A percentile compares a stretch with the other conserved stretches of the same genome.
These are phyloP conservation scores for Ocimum tenuiflorum DNA, from an alignment of 257 asterid genomes.

Conservation along the genomic window DNA sequence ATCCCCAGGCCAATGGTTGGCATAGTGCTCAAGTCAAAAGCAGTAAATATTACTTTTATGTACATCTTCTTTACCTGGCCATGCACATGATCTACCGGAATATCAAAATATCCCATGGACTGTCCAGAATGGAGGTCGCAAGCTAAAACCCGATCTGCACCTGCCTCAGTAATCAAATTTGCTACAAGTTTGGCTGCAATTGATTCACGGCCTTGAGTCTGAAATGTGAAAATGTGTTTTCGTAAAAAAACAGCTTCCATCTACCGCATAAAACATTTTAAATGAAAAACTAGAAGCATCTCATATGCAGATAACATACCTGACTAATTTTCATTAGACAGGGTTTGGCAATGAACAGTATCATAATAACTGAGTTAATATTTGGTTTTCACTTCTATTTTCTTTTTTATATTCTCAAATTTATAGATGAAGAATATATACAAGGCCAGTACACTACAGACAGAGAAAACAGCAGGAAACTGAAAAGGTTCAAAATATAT, in stretches of 20 bases:
- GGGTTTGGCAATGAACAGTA: background rate
- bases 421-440: background rate
- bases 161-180: conserved; percentile 67
- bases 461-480: background rate
- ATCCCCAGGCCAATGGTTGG: background rate
- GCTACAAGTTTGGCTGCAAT: conserved; percentile 85
- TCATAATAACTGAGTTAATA: background rate
- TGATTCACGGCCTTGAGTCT: conserved; percentile 85
- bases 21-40: background rate
- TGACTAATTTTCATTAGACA: background rate
- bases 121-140: conserved; percentile 87
- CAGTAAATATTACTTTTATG: background rate
- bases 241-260: background rate
- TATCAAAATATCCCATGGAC: conserved; percentile 80
- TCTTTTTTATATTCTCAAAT: background rate
- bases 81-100: conserved; percentile 77
- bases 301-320: background rate
- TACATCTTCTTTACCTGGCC: conserved; percentile 47
- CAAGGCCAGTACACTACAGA: background rate
- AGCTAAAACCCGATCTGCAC: conserved; percentile 69
- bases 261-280: background rate
- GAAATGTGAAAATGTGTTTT: conserved; percentile 17
- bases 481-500: background rate
- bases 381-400: background rate
- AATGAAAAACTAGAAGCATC: background rate